phyloP scores from a whole-genome alignment of 2,329 filamentous ascomycete genomes.

The Westerdykella ornata region DNA sequence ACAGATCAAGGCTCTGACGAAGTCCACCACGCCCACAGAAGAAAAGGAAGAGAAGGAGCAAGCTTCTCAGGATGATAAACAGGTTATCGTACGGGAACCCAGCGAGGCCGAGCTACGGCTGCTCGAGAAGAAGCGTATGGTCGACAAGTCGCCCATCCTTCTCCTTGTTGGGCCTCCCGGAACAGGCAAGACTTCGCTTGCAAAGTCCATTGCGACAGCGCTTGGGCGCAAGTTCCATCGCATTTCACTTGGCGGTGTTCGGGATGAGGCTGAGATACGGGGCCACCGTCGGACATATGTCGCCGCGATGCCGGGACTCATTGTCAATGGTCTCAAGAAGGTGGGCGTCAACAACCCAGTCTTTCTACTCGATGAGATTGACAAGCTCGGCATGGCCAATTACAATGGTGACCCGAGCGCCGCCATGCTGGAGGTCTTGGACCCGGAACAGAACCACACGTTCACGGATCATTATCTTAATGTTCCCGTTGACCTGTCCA shows the following conservation, averaged over 20 bases:
- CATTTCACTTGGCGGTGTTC: slow-evolving; percentile 89
- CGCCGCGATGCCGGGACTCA: slow-evolving; percentile 94
- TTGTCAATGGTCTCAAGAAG: slow-evolving; percentile 91
- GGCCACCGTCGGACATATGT: slow-evolving; percentile 95
- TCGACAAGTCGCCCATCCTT: slow-evolving; percentile 93
- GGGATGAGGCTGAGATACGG: slow-evolving; percentile 94
- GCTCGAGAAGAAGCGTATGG: slow-evolving; percentile 73
- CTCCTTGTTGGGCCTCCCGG: slow-evolving; percentile 89
- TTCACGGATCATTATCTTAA: slow-evolving; percentile 97
- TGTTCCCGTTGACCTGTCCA: slow-evolving; percentile 90
- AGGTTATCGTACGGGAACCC: slow-evolving; percentile 13
- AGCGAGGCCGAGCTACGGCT: slow-evolving; percentile 59
- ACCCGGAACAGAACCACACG: slow-evolving; percentile 91
- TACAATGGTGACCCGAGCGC: slow-evolving; percentile 94
- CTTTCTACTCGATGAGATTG: slow-evolving; percentile 92
- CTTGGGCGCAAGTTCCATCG: slow-evolving; percentile 93
- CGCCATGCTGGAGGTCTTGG: slow-evolving; percentile 94
- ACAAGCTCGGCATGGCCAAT: slow-evolving; percentile 87
- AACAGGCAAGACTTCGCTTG: slow-evolving; percentile 91
- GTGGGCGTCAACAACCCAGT: slow-evolving; percentile 94
- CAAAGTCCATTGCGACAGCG: slow-evolving; percentile 85
- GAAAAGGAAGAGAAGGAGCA: slow-evolving; percentile 35
- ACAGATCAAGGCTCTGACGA: slow-evolving; percentile 57
- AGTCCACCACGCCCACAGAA: slow-evolving; percentile 18
- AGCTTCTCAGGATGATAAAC: slow-evolving; percentile 36